These are phyloP conservation scores for Daldinia concentrica DNA, from an alignment of 495 filamentous ascomycete species.

Conservation along the genomic window DNA sequence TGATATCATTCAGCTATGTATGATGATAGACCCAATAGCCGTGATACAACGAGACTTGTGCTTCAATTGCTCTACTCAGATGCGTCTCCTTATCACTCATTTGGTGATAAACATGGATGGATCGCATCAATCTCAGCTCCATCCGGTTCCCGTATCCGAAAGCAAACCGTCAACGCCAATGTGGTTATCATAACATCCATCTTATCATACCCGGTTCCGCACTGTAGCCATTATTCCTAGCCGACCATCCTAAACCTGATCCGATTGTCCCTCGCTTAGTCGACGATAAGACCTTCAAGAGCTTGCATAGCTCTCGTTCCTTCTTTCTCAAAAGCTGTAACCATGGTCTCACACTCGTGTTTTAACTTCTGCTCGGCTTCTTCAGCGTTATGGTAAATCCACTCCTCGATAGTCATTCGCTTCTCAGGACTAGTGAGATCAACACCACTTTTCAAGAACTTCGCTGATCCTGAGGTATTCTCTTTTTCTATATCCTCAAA, in stretches of 20 bases:
- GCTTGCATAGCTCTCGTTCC: constrained; percentile 77
- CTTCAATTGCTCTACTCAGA: background rate
- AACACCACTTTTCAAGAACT: constrained; percentile 58
- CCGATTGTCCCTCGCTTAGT: constrained; percentile 31
- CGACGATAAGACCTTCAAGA: constrained; percentile 74
- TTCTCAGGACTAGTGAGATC: constrained; percentile 81
- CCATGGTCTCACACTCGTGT: constrained; percentile 80
- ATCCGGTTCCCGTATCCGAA: constrained; percentile 3
- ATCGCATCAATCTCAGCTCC: background rate
- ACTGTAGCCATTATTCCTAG: constrained; percentile 9
- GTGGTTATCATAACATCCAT: constrained; percentile 14
- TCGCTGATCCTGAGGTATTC: constrained; percentile 45
- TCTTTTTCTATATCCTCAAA: constrained; percentile 69
- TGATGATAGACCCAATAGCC: no score
- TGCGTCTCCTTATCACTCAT: constrained; percentile 23
- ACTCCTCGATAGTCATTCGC: constrained; percentile 91
- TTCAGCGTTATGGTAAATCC: constrained; percentile 83
- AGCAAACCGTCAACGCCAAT: constrained; percentile 20
- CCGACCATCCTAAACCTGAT: constrained; percentile 5
- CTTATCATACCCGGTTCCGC: constrained; percentile 3
- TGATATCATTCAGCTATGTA: background rate
- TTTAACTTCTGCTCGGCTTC: constrained; percentile 80
- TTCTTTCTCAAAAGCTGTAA: constrained; percentile 82
- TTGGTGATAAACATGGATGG: constrained; percentile 1
- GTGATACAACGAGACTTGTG: background rate